Base-by-base conservation (phyloP, 805 yeast genomes). In the Starmerella etchellsii region DNA sequence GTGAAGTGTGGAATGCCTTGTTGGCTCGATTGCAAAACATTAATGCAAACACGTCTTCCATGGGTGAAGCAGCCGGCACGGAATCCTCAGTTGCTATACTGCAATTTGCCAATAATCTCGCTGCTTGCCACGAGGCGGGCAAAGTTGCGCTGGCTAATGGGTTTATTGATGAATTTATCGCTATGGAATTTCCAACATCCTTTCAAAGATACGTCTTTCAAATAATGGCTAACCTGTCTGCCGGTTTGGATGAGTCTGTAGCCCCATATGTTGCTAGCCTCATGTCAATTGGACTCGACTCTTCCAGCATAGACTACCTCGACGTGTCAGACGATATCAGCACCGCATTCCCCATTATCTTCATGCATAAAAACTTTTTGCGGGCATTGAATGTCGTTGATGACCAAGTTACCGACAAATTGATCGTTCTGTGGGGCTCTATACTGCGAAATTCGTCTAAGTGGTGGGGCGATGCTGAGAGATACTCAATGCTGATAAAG, bases 151-250 rank as follows among this genome's bases (percentile, higher is more conserved):
- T 35, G 10, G 37, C 41, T 8, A 11, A 34, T 8, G 44, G 37
- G 3, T 33, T 43, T 16, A 21, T 32, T 2, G 31, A 13, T 2
- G 3, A 19, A 3, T 18, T 43, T 29, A 24, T 36, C 2, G 28
- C 27, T 2, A 20, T 27, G 13, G 29, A 34, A 15, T 21, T 25
- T 15, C 25, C 29, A 3, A 30, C 32, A n/a, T 15, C 32, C 8
- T 18, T 30, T 6, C 32, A 30, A 8, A 15, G 13, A 13, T 30
- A 30, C 15, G 32, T 30, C 21, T 47, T 41, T 41, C 50, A 47
- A 19, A 28, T 44, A 5, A 25, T 44, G 21, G 38, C 44, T 11
- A 47, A 47, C 16, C 19, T 47, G 6, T 25, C 42, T 1, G 4
- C 19, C 1, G 36, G 46, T 18, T 22, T 35, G 23, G 9, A 6